Evolutionary conservation across 305 asterid species (phyloP), one percentile per base, ranked within the genome.

Genomic region (Fraxinus paxiana): DNA sequence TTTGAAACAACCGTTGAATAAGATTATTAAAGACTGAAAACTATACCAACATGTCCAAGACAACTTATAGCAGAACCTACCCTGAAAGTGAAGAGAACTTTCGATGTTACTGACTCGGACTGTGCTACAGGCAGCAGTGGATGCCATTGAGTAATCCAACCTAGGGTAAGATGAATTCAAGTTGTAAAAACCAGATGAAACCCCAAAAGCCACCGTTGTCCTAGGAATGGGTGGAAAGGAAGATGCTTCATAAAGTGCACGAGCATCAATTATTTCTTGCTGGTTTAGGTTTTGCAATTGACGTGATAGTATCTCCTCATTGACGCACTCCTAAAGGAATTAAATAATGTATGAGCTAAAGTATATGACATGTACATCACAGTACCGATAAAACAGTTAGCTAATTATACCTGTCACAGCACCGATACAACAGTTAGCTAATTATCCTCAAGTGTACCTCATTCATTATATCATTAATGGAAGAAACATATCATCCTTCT

Each of bases 321-420:
- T 70, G 73, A 35, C 48, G 81, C 54, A 43, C 41, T 77, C 86
- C 88, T 85, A 79, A 54, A 80, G 18, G 75, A 67, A 74, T 73
- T 61, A 48, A 54, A 82, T 54, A 79, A 17, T 59, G 56, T 54
- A 79, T 33, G 61, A 76, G 82, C 33, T 76, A 63, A 63, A 77
- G 71, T 38, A 48, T 17, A 69, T 81, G 41, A 81, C 73, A 67
- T 22, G 73, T 20, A 78, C 37, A 59, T 71, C 61, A 31, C 15
- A 26, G 37, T 51, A 51, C 46, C 33, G 2, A 78, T 51, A 48
- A 28, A 6, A 51, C 6, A 76, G 35, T 28, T 26, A 30, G 41
- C 41, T 2, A 17, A 76, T 76, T 51, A 51, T 30, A 15, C 59
- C 20, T 69, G 71, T 71, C 43, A 31, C 35, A 34, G 46, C 30